These are phyloP conservation scores for Didymellaceae sp. DNA, from an alignment of 2,329 filamentous ascomycete genomes.

Conservation along the genomic window DNA sequence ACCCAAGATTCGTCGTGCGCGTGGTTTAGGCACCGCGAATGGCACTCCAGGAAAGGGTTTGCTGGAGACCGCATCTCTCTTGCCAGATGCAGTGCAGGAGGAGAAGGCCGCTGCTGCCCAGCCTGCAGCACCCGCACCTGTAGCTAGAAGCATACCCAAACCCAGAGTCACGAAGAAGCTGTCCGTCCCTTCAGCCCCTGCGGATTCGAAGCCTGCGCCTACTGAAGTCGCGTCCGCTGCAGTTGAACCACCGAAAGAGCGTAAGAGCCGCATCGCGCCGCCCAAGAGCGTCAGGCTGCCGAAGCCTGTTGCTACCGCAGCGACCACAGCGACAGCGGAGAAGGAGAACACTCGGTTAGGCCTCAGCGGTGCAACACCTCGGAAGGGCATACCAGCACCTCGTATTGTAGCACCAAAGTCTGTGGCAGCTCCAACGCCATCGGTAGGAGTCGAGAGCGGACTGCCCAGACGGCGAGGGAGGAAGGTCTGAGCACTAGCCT, in stretches of 20 bases:
- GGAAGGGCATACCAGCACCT: slow-evolving; percentile 39
- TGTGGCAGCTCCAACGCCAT: slow-evolving; percentile 8
- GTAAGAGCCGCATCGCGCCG: slow-evolving; percentile 44
- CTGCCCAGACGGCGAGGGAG: slow-evolving; percentile 39
- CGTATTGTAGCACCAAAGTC: slow-evolving; percentile 25
- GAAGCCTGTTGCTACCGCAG: slow-evolving; percentile 18
- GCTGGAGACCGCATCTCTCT: slow-evolving; percentile 35
- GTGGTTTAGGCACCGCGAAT: slow-evolving; percentile 45
- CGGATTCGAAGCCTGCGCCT: slow-evolving; percentile 26
- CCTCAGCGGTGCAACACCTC: slow-evolving; percentile 33
- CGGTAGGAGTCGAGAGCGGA: slow-evolving; percentile 33
- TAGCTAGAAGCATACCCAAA: slow-evolving; percentile 24
- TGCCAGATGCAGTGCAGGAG: slow-evolving; percentile 37
- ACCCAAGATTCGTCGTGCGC: slow-evolving; percentile 40
- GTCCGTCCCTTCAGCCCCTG: slow-evolving; percentile 29
- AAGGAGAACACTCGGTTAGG: slow-evolving; percentile 34
- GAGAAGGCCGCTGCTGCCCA: slow-evolving; percentile 22
- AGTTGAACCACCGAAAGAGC: slow-evolving; percentile 28
- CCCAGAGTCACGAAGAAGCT: slow-evolving; percentile 26
- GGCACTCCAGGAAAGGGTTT: slow-evolving; percentile 49
- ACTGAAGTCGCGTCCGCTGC: slow-evolving; percentile 34
- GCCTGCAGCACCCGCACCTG: neutral
- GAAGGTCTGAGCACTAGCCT: slow-evolving; percentile 21
- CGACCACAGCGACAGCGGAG: slow-evolving; percentile 2
- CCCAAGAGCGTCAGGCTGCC: slow-evolving; percentile 45